Percentiles rank a stretch among this genome's conserved stretches.
These are phyloP conservation scores for Entrophospora sp. DNA, from an alignment of 192 early-diverging fungal genomes.

Conservation along the genomic window DNA sequence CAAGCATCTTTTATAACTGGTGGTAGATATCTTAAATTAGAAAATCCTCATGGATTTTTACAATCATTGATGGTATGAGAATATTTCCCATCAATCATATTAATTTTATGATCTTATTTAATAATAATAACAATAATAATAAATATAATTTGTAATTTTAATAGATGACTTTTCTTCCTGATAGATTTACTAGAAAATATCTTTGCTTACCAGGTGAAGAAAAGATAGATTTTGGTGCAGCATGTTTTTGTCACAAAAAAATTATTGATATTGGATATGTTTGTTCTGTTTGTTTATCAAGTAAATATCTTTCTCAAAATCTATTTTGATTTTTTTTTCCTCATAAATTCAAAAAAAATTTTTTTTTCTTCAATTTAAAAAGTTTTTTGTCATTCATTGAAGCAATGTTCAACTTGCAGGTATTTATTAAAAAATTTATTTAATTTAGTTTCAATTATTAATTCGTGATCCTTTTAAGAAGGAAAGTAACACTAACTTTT, in stretches of 20 bases:
- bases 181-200: constrained; percentile 61
- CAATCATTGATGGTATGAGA: constrained; percentile 84
- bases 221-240: constrained; percentile 85
- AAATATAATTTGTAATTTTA: neutral
- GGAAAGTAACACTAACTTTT: too few species aligned
- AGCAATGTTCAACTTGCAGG: constrained; percentile 9
- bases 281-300: constrained; percentile 97
- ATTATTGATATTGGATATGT: constrained; percentile 92
- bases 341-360: too few species aligned
- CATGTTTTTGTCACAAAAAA: constrained; percentile 95
- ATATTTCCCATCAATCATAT: too few species aligned
- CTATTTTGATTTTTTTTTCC: too few species aligned
- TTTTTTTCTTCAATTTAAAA: neutral
- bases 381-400: neutral
- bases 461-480: too few species aligned
- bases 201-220: constrained; percentile 68
- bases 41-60: constrained; percentile 61
- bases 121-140: neutral
- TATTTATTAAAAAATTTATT: too few species aligned
- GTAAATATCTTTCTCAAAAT: constrained; percentile 43
- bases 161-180: constrained; percentile 73
- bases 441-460: too few species aligned
- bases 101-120: too few species aligned
- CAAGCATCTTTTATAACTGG: constrained; percentile 87
- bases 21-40: constrained; percentile 73